These are phyloP conservation scores for Metschnikowia dekortorum DNA, from an alignment of 805 yeast species.

Conservation along the genomic window DNA sequence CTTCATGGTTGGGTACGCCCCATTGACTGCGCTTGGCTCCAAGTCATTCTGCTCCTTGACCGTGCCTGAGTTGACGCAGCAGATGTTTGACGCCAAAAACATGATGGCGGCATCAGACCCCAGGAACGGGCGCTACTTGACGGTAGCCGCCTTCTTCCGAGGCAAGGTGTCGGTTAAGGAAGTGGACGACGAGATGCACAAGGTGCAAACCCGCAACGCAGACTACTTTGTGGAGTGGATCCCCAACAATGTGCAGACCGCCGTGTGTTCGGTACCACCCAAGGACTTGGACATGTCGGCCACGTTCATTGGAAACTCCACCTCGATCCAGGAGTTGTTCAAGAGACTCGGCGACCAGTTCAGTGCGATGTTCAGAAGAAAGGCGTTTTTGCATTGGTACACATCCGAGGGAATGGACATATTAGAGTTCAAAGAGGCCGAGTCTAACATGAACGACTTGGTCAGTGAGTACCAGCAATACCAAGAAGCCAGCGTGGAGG, in stretches of 20 bases:
- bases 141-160: constrained; percentile 91
- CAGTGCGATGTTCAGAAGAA: constrained; percentile 87
- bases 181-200: constrained; percentile 90
- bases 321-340: constrained; percentile 88
- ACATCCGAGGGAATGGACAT: constrained; percentile 96
- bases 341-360: constrained; percentile 87
- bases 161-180: constrained; percentile 91
- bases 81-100: constrained; percentile 85
- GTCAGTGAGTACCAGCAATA: constrained; percentile 88
- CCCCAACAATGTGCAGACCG: constrained; percentile 91
- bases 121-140: constrained; percentile 81
- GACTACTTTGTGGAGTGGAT: constrained; percentile 92
- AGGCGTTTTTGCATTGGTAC: constrained; percentile 96
- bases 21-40: constrained; percentile 76
- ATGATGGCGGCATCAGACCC: constrained; percentile 98
- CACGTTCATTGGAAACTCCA: constrained; percentile 89
- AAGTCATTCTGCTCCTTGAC: constrained; percentile 78
- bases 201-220: constrained; percentile 76
- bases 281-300: constrained; percentile 83
- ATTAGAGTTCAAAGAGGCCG: constrained; percentile 91
- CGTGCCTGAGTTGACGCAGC: constrained; percentile 90
- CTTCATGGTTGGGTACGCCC: constrained; percentile 94
- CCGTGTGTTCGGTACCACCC: constrained; percentile 90
- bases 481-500: constrained; percentile 76
- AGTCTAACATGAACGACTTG: constrained; percentile 83